phyloP scores from a whole-genome alignment of 2,329 filamentous ascomycete species.

The Alternaria atra region DNA sequence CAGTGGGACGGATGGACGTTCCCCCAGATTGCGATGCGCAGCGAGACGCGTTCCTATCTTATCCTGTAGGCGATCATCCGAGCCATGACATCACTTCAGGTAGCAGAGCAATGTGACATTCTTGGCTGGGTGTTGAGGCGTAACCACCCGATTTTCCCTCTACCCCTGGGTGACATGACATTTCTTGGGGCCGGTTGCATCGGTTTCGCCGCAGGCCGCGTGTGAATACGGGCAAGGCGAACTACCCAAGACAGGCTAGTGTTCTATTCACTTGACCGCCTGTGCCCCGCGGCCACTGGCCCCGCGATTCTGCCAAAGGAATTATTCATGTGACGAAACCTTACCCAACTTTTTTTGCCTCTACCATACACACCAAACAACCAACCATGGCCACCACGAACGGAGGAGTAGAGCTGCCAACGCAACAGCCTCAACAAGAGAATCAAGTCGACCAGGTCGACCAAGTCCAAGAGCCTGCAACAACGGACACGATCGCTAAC shows the following conservation, averaged over 20 bases:
- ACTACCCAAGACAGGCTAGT: not conserved
- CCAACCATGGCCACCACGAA: constrained; percentile 28
- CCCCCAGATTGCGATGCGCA: constrained; percentile 33
- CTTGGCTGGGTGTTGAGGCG: not conserved
- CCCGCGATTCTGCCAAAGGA: constrained; percentile 24
- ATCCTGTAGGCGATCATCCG: constrained; percentile 21
- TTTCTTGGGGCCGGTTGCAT: constrained; percentile 15
- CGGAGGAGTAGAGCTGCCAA: constrained; percentile 9
- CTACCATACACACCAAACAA: not conserved
- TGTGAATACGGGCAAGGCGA: not conserved
- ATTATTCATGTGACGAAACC: constrained; percentile 13
- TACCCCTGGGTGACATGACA: constrained; percentile 16
- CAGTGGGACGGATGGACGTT: constrained; percentile 9
- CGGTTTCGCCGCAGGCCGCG: not conserved
- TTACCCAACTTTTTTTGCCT: not conserved
- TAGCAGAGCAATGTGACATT: not conserved
- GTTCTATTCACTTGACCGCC: constrained; percentile 7
- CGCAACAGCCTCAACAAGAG: constrained; percentile 14
- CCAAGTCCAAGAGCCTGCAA: constrained; percentile 11
- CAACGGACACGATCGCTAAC: constrained; percentile 37
- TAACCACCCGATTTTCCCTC: not conserved
- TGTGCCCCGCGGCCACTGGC: constrained; percentile 14
- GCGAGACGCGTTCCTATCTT: constrained; percentile 20
- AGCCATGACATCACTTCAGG: constrained; percentile 28
- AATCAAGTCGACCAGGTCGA: constrained; percentile 12